phyloP scores from a whole-genome alignment of 805 yeast species.

The Candida golubevii region DNA sequence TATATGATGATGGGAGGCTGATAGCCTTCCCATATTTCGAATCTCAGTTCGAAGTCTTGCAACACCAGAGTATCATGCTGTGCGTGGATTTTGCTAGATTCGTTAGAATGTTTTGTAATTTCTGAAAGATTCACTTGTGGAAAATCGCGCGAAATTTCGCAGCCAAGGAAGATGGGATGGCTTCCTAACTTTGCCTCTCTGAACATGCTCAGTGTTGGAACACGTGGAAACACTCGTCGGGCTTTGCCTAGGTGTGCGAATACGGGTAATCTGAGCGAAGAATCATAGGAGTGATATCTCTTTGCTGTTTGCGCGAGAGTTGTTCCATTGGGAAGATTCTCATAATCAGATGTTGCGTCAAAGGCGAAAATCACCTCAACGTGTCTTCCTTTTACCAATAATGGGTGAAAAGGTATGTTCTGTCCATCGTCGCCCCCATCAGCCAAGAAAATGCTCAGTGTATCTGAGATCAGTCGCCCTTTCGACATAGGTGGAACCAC shows the following conservation, averaged over 20 bases:
- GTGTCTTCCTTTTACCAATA: conserved; percentile 30
- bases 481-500: conserved; percentile 1
- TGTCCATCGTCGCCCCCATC: conserved; percentile 52
- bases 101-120: neutral
- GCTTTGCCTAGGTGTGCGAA: neutral
- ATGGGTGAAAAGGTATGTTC: conserved; percentile 45
- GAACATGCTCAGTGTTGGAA: conserved; percentile 29
- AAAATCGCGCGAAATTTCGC: conserved; percentile 33
- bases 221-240: conserved; percentile 28
- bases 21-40: conserved; percentile 16
- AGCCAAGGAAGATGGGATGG: conserved; percentile 40
- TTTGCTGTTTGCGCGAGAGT: conserved; percentile 38
- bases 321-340: conserved; percentile 60
- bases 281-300: conserved; percentile 24
- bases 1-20: conserved; percentile 55
- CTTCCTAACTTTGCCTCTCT: conserved; percentile 17
- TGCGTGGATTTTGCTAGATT: neutral
- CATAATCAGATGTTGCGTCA: conserved; percentile 47
- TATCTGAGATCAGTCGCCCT: conserved; percentile 16
- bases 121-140: conserved; percentile 9
- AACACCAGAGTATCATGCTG: neutral
- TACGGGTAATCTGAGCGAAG: conserved; percentile 6
- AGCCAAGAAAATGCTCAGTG: conserved; percentile 28
- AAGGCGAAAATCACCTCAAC: conserved; percentile 39
- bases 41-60: neutral